Evolutionary conservation across 202 grass and related monocot species (phyloP), one percentile per base, ranked within the genome.

Genomic region (Cymbopogon flexuosus): DNA sequence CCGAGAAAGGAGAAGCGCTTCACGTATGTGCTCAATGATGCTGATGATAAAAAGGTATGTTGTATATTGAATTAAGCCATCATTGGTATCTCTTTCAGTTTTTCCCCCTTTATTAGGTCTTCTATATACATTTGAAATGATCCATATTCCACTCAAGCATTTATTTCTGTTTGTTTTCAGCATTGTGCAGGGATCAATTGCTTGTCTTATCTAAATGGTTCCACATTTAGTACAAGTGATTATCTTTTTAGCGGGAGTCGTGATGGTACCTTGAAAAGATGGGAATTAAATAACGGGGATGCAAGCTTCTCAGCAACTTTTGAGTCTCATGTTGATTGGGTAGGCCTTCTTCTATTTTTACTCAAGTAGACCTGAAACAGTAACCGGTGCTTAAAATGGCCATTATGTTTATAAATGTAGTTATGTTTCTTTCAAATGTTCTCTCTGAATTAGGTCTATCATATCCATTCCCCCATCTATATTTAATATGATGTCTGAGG

Each of bases 291-390:
- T 62, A 79, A 93, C 52, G 70, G 78, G 51, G 84, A 73, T 35
- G 76, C 88, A 74, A 91, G 72, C 37, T 98, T 91, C 82, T 98
- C 90, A 34, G 86, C 82, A 83, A 95, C 96, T 67, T 98, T 98
- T 83, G 96, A 98, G 75, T 98, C 96, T 18, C 96, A 98, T 90
- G 90, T 98, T 83, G 96, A 98, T 57, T 98, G 96, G 96, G 96
- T 98, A 93, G 58, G 63, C 49, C 52, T 76, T 81, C 49, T 39
- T 73, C 29, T 68, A 15, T 86, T 68, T 71, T 45, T 23, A 49
- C 79, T 83, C 11, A 30, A 65, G 41, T 52, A 62, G 8, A 73
- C 61, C 81, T 83, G 6, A 75, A 62, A 42, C 31, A 76, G 41
- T 36, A 79, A 33, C 19, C 42, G 39, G 21, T 69, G 31, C 12